Evolutionary conservation across 768 basidiomycete species (phyloP).

Genomic region (Mycena amicta): DNA sequence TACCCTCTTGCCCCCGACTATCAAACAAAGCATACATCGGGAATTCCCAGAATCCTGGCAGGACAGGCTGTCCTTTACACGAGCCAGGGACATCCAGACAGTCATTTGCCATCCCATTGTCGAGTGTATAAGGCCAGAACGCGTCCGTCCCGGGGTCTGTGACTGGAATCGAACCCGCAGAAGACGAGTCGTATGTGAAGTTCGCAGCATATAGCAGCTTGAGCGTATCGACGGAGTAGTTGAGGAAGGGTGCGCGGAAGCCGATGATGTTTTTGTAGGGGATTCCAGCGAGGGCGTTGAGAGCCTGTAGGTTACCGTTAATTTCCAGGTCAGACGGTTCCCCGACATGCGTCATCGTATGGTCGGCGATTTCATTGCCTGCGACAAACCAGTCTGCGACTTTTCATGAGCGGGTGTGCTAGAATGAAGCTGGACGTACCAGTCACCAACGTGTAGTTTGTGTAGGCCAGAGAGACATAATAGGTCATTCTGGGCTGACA

Average conservation of each 20-base stretch:
- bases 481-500: slow-evolving; percentile 76
- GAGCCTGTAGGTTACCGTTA: slow-evolving; percentile 75
- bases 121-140: slow-evolving; percentile 83
- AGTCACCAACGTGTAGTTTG: slow-evolving; percentile 74
- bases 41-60: slow-evolving; percentile 79
- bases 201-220: slow-evolving; percentile 51
- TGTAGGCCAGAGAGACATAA: slow-evolving; percentile 69
- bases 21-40: slow-evolving; percentile 85
- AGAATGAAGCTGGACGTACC: slow-evolving; percentile 31
- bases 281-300: slow-evolving; percentile 79
- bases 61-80: slow-evolving; percentile 71
- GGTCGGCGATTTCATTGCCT: slow-evolving; percentile 84
- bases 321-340: slow-evolving; percentile 64
- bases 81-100: slow-evolving; percentile 56
- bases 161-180: slow-evolving; percentile 64
- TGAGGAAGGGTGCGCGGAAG: slow-evolving; percentile 79
- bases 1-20: slow-evolving; percentile 49
- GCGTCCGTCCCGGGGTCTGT: slow-evolving; percentile 69
- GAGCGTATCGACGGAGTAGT: slow-evolving; percentile 66
- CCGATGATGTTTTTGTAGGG: slow-evolving; percentile 64
- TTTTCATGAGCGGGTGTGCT: neutral
- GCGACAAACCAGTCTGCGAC: slow-evolving; percentile 72
- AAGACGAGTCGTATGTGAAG: slow-evolving; percentile 75
- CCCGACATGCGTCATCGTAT: slow-evolving; percentile 84
- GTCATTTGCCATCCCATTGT: slow-evolving; percentile 81